Evolutionary conservation across 495 filamentous ascomycete genomes (phyloP).

Genomic region (Podospora sp.): DNA sequence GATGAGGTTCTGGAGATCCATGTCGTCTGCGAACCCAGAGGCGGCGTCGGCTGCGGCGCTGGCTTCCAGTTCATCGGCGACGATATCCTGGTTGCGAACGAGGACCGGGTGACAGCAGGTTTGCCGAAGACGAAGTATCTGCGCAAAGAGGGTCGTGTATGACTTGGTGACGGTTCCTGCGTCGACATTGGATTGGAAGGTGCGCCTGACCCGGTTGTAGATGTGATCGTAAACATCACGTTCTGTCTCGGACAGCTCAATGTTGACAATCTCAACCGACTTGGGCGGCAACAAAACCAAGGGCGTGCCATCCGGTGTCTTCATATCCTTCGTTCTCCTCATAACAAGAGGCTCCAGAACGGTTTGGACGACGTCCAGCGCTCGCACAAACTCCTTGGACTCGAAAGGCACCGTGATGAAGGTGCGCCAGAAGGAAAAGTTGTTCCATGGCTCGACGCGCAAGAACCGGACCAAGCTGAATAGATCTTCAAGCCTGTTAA

Average conservation of each 20-base stretch:
- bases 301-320: conserved; percentile 84
- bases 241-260: conserved; percentile 82
- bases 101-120: conserved; percentile 92
- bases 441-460: conserved; percentile 93
- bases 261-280: conserved; percentile 76
- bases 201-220: conserved; percentile 76
- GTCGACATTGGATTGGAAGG: conserved; percentile 82
- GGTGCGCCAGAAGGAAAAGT: conserved; percentile 98
- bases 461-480: conserved; percentile 92
- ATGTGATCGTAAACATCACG: conserved; percentile 91
- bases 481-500: conserved; percentile 95
- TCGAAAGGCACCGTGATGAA: conserved; percentile 98
- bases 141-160: conserved; percentile 94
- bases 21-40: conserved; percentile 87
- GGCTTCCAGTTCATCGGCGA: conserved; percentile 86
- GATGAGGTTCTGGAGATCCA: conserved; percentile 88
- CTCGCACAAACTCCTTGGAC: conserved; percentile 87
- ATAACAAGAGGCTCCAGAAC: conserved; percentile 96
- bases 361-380: conserved; percentile 95
- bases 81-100: conserved; percentile 78
- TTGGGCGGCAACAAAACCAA: conserved; percentile 84
- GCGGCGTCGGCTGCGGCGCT: conserved; percentile 76
- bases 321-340: conserved; percentile 95
- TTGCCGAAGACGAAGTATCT: conserved; percentile 91
- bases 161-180: conserved; percentile 91